Conservation (phyloP, 2,329 filamentous ascomycete species). For the Fusarium subtropicale region DNA sequence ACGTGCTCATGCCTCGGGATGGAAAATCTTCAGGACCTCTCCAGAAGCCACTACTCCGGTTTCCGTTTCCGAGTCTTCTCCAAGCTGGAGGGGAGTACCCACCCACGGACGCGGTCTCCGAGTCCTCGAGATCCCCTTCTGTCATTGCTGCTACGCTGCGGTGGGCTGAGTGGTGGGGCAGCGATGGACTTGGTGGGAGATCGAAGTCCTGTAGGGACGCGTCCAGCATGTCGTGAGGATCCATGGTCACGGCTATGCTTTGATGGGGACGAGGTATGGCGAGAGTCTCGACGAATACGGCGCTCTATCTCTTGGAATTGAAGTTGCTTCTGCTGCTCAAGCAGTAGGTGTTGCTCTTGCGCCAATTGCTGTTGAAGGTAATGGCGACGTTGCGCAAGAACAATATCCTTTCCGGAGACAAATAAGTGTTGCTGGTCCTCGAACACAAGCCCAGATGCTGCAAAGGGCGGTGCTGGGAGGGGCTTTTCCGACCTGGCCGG, state of each 20-base stretch:
- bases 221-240: conserved; percentile 59
- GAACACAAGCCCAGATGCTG: conserved; percentile 47
- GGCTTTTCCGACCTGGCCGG: conserved; percentile 41
- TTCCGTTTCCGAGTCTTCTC: conserved; percentile 70
- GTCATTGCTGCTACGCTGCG: conserved; percentile 53
- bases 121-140: conserved; percentile 56
- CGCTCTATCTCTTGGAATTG: conserved; percentile 37
- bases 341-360: conserved; percentile 29
- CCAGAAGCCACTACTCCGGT: conserved; percentile 70
- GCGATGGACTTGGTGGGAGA: conserved; percentile 58
- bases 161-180: conserved; percentile 50
- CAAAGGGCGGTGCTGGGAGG: conserved; percentile 44
- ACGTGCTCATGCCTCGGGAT: conserved; percentile 50
- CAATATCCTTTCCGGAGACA: conserved; percentile 49
- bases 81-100: conserved; percentile 71
- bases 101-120: conserved; percentile 62
- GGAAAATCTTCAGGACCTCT: conserved; percentile 65
- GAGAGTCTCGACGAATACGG: conserved; percentile 32
- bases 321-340: conserved; percentile 38
- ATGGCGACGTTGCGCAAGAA: conserved; percentile 42
- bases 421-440: conserved; percentile 52
- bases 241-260: conserved; percentile 44
- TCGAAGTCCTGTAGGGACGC: conserved; percentile 67
- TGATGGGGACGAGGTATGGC: conserved; percentile 11
- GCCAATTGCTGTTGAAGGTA: conserved; percentile 38